These are phyloP conservation scores for Calocybe gangraenosa DNA, from an alignment of 768 basidiomycete genomes.

Conservation along the genomic window DNA sequence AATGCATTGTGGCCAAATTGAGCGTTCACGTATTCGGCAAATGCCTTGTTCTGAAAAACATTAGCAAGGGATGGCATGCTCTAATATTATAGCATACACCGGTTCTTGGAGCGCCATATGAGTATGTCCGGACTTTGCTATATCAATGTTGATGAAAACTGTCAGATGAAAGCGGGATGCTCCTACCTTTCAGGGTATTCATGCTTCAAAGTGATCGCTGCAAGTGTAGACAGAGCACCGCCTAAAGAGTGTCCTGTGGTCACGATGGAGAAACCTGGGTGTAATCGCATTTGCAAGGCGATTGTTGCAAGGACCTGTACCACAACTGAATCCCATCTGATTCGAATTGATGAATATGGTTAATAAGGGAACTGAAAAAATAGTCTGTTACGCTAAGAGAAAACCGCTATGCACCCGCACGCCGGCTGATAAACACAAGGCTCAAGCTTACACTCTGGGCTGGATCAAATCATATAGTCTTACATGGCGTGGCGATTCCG, in stretches of 20 bases:
- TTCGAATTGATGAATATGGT: neutral
- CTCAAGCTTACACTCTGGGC: no score
- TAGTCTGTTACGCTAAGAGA: constrained; percentile 36
- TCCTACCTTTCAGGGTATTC: constrained; percentile 35
- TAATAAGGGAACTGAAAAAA: neutral
- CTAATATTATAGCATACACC: constrained; percentile 32
- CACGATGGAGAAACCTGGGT: constrained; percentile 37
- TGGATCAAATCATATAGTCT: constrained; percentile 3
- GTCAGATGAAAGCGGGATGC: neutral
- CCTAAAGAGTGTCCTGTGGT: constrained; percentile 54
- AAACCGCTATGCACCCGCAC: constrained; percentile 46
- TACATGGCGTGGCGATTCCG: constrained; percentile 39
- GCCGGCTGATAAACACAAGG: constrained; percentile 25
- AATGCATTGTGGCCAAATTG: constrained; percentile 35
- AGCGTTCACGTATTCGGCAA: constrained; percentile 41
- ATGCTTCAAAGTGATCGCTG: constrained; percentile 39
- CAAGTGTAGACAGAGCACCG: constrained; percentile 46
- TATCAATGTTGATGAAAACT: neutral
- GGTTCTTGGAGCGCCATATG: constrained; percentile 46
- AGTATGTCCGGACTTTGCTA: constrained; percentile 38
- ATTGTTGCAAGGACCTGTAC: constrained; percentile 34
- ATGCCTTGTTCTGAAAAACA: constrained; percentile 36
- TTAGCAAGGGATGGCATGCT: neutral
- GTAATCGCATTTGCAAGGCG: constrained; percentile 26
- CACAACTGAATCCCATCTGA: constrained; percentile 48